phyloP scores from a whole-genome alignment of 192 early-diverging fungal genomes.

The Diversispora eburnea region DNA sequence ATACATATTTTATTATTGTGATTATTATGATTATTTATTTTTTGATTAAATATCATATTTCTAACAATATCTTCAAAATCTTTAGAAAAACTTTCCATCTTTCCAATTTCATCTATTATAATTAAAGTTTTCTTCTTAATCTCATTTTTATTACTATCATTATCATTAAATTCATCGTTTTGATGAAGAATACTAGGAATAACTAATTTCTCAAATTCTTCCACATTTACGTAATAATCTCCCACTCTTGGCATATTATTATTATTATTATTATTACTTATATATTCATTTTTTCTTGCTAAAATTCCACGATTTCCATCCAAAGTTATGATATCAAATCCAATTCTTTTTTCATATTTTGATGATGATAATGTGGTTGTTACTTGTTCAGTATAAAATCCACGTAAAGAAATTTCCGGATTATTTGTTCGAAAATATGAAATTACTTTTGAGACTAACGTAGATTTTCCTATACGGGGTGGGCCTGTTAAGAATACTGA shows the following conservation, averaged over 20 bases:
- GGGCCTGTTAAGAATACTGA: background rate
- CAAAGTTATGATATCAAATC: background rate
- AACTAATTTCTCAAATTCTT: background rate
- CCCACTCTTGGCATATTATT: background rate
- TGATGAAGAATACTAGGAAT: background rate
- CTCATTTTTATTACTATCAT: background rate
- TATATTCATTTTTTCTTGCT: background rate
- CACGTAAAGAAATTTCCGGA: background rate
- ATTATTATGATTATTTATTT: background rate
- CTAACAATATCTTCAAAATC: background rate
- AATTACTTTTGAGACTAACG: background rate
- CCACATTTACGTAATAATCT: background rate
- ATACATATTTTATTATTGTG: background rate
- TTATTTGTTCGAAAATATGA: background rate
- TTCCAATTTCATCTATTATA: conserved; percentile 2
- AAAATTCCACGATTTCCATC: background rate
- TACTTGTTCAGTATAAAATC: background rate
- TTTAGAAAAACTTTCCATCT: conserved; percentile 4
- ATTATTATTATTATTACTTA: background rate
- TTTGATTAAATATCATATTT: background rate
- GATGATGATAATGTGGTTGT: background rate
- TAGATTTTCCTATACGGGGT: background rate
- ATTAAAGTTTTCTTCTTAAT: background rate
- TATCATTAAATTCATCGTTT: background rate
- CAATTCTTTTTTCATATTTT: background rate